A percentile compares a stretch with the other conserved stretches of the same genome.
Conservation (phyloP, 495 filamentous ascomycete species). For the Annulohypoxylon moriforme region DNA sequence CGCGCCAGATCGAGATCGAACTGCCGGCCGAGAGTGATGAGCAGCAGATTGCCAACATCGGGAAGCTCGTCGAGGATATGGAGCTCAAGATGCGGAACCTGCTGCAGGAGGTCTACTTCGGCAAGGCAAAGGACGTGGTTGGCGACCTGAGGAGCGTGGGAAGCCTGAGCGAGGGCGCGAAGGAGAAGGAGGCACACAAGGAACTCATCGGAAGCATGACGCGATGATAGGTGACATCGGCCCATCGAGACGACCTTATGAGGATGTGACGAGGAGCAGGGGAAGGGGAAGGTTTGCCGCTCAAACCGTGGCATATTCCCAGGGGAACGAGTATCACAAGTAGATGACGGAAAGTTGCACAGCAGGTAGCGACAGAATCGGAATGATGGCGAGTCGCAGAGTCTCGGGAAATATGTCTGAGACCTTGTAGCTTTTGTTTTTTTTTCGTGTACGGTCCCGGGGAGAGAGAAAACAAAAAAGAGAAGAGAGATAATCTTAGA, state of each 20-base stretch:
- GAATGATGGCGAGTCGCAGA: conserved; percentile 31
- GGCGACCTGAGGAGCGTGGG: conserved; percentile 93
- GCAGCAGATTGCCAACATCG: conserved; percentile 95
- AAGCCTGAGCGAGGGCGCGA: conserved; percentile 84
- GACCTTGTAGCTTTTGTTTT: conserved; percentile 20
- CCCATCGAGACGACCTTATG: conserved; percentile 4
- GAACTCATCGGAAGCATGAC: conserved; percentile 89
- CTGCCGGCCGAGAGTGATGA: conserved; percentile 88
- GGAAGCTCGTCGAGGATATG: conserved; percentile 97
- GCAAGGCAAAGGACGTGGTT: conserved; percentile 99
- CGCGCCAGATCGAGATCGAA: conserved; percentile 91
- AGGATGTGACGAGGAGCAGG: conserved; percentile 21
- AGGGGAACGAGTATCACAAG: conserved; percentile 29
- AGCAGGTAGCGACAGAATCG: conserved; percentile 34
- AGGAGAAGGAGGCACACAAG: conserved; percentile 84
- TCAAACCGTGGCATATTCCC: conserved; percentile 12
- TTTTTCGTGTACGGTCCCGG: conserved; percentile 23
- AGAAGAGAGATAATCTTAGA: conserved; percentile 25
- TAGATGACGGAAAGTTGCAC: conserved; percentile 37
- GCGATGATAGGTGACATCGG: conserved; percentile 49
- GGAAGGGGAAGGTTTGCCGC: conserved; percentile 11
- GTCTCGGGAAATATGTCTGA: conserved; percentile 45
- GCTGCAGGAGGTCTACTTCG: conserved; percentile 99
- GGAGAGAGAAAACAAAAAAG: neutral
- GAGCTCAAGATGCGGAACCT: conserved; percentile 99